Evolutionary conservation across 2,329 filamentous ascomycete genomes (phyloP).

Genomic region (Phyllosticta citrichinensis): DNA sequence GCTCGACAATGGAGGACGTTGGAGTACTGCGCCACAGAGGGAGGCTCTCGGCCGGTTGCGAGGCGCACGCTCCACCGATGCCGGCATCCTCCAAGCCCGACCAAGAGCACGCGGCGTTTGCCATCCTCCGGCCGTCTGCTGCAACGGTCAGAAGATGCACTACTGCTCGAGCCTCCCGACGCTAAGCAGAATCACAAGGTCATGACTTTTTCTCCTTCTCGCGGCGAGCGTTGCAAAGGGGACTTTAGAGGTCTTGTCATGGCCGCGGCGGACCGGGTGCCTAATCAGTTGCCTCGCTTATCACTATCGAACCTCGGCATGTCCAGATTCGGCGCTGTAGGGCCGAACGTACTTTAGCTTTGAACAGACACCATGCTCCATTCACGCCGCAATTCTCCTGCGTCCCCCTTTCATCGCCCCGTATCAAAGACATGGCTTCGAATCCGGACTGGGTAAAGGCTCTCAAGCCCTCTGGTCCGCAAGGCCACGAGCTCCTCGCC

Average conservation of each 20-base stretch:
- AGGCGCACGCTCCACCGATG: neutral
- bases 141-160: neutral
- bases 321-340: neutral
- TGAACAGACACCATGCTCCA: neutral
- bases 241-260: neutral
- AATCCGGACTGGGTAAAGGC: conserved; percentile 57
- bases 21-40: neutral
- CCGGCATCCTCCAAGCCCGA: neutral
- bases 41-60: neutral
- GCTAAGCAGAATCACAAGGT: neutral
- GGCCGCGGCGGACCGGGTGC: neutral
- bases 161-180: neutral
- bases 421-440: conserved; percentile 12
- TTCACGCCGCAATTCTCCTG: neutral
- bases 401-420: neutral
- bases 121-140: neutral
- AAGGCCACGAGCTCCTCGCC: conserved; percentile 59
- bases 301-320: neutral
- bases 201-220: neutral
- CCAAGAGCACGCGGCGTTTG: neutral
- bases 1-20: neutral
- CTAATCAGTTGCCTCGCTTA: neutral
- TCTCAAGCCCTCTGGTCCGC: conserved; percentile 54
- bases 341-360: conserved; percentile 8
- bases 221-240: neutral